phyloP scores from a whole-genome alignment of 306 rosid species.

The Sophora flavescens region DNA sequence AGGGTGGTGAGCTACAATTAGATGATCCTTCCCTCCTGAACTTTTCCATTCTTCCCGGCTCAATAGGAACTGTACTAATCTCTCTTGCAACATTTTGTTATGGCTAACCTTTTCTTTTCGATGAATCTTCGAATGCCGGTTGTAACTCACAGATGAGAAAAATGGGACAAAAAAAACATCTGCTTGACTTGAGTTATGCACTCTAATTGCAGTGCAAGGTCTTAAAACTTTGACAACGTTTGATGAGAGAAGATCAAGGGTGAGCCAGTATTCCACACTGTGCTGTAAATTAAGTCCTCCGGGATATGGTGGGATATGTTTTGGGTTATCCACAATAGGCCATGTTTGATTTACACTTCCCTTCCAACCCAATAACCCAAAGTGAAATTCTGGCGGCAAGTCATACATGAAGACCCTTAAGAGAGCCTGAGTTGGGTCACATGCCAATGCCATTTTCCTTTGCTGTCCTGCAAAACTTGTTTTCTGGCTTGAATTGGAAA shows the following conservation, averaged over 20 bases:
- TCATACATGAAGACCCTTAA: slow-evolving; percentile 92
- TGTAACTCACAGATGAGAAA: slow-evolving; percentile 91
- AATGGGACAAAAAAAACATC: slow-evolving; percentile 94
- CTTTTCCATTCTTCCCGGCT: slow-evolving; percentile 72
- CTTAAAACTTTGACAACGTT: slow-evolving; percentile 43
- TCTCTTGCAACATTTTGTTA: slow-evolving; percentile 76
- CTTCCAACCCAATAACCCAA: slow-evolving; percentile 90
- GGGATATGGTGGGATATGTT: slow-evolving; percentile 68
- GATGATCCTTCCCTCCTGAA: slow-evolving; percentile 77
- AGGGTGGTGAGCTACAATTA: slow-evolving; percentile 92
- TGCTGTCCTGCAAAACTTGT: slow-evolving; percentile 38
- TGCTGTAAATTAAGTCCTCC: slow-evolving; percentile 97
- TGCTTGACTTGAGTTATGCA: slow-evolving; percentile 81
- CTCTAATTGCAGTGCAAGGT: slow-evolving; percentile 76
- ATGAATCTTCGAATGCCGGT: slow-evolving; percentile 74
- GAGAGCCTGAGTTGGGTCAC: slow-evolving; percentile 52
- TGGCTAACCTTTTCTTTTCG: slow-evolving; percentile 70
- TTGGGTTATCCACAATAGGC: slow-evolving; percentile 67
- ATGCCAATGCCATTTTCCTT: slow-evolving; percentile 48
- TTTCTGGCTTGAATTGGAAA: slow-evolving; percentile 49
- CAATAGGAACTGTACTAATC: slow-evolving; percentile 68
- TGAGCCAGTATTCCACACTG: slow-evolving; percentile 91
- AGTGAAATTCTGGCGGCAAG: slow-evolving; percentile 91
- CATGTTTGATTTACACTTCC: slow-evolving; percentile 75
- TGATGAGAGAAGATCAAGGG: slow-evolving; percentile 89